phyloP scores from a whole-genome alignment of 1,284 basidiomycete species.

The Apiotrichum akiyoshidainum region DNA sequence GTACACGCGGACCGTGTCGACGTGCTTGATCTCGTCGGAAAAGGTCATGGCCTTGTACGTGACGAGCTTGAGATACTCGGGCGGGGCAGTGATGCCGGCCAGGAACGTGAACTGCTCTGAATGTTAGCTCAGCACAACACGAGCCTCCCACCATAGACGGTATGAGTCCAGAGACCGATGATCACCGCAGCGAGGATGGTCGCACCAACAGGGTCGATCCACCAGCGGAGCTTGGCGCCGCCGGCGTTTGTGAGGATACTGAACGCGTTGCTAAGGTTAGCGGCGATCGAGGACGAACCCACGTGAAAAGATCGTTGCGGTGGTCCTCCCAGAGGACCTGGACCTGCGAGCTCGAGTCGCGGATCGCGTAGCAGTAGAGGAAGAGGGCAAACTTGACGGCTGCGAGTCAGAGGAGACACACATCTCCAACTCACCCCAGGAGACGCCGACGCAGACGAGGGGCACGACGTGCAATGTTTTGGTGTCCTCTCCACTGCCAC shows the following conservation, averaged over 20 bases:
- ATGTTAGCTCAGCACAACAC: background rate
- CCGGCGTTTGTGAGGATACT: conserved; percentile 87
- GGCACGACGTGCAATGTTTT: conserved; percentile 76
- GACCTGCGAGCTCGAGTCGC: conserved; percentile 80
- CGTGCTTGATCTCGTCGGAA: conserved; percentile 73
- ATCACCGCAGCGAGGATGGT: conserved; percentile 69
- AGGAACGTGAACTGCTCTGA: conserved; percentile 74
- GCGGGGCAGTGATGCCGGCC: conserved; percentile 85
- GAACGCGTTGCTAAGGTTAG: conserved; percentile 44
- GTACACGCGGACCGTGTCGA: conserved; percentile 86
- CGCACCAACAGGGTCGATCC: conserved; percentile 52
- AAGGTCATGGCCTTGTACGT: conserved; percentile 92
- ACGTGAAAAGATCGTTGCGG: conserved; percentile 77
- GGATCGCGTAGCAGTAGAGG: conserved; percentile 76
- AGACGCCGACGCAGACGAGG: conserved; percentile 74
- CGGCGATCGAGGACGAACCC: background rate
- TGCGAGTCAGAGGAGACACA: too few relatives aligned
- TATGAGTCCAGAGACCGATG: conserved; percentile 73
- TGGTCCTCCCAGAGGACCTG: conserved; percentile 94
- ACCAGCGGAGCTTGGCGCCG: conserved; percentile 67
- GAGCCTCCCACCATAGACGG: conserved; percentile 57
- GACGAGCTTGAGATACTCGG: conserved; percentile 83
- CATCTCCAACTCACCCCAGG: conserved; percentile 67
- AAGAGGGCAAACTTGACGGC: conserved; percentile 82
- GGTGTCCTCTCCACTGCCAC: conserved; percentile 58